Base-by-base conservation (phyloP, 495 filamentous ascomycete species). In the Alectoria sarmentosa region DNA sequence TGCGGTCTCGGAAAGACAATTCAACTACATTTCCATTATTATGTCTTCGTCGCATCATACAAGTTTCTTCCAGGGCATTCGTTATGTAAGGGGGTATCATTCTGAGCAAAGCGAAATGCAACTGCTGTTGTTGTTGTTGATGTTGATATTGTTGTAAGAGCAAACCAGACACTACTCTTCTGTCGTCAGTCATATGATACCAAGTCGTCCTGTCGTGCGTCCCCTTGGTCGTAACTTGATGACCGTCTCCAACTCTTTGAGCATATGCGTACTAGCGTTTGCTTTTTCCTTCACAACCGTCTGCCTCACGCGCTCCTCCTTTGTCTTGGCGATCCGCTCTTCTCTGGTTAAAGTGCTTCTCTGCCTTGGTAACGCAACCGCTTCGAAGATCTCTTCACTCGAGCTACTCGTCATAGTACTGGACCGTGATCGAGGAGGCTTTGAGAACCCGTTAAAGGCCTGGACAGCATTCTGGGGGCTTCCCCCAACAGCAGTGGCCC, bases 341-440 rank as follows among this genome's bases (percentile, higher is more conserved):
- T 98, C 92, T 69, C 92, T 79, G 5, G 89, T 92, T 49, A 97
- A 72, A 32, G 84, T 83, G 58, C 84, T 88, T 58, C 90, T 83
- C 66, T 86, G 85, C 63, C 82, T 82, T 19, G 92, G 90, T 60
- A 90, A 75, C 1, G 91, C 89, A 48, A 97, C 83, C 0, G 92
- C 93, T 74, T 98, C 94, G 65, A 93, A 96, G 8, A 98, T 83
- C 70, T 96, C 91, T 63, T 93, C 87, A 54, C 88, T 83, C 8
- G 73, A 72, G 56, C 75, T 73, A 69, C 76, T 79, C 13, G 75
- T 72, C n/a, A 61, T 62, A 9, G 69, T 70, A 62, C 73, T 75
- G 9, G 76, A 80, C 9, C 72, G 69, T 23, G 72, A 68, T 36
- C 71, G 70, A 46, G 58, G 46, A 21, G 28, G 34, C 19, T 42